These are phyloP conservation scores for Aspergillus pseudotamarii DNA, from an alignment of 2,329 filamentous ascomycete species.

Conservation along the genomic window DNA sequence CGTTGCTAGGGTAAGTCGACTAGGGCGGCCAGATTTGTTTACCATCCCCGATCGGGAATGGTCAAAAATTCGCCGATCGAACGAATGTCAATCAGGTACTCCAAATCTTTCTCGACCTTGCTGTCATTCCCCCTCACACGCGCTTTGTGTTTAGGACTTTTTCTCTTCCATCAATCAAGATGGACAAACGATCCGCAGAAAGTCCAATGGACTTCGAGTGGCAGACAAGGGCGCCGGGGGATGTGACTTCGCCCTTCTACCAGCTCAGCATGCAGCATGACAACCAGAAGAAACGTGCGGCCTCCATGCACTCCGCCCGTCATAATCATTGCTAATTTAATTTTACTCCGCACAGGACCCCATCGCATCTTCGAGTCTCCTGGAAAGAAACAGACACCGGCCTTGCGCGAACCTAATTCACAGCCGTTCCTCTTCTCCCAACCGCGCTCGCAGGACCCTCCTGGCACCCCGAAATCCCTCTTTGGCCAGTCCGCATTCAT, in stretches of 20 bases:
- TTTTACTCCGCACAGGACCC: constrained; percentile 31
- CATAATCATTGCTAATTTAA: neutral
- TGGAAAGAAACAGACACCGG: constrained; percentile 50
- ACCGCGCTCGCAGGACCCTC: constrained; percentile 31
- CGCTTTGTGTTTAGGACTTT: constrained; percentile 18
- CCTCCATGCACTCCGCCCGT: neutral
- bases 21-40: constrained; percentile 8
- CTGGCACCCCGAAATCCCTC: constrained; percentile 33
- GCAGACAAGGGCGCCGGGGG: constrained; percentile 48
- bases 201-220: constrained; percentile 57
- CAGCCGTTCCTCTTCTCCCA: constrained; percentile 55
- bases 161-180: constrained; percentile 27
- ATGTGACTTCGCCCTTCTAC: constrained; percentile 50
- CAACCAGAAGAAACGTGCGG: constrained; percentile 49
- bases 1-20: neutral
- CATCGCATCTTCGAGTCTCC: constrained; percentile 50
- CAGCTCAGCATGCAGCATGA: constrained; percentile 49
- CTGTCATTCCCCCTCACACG: neutral
- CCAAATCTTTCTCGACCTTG: neutral
- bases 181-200: constrained; percentile 45
- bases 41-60: constrained; percentile 12
- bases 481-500: constrained; percentile 50
- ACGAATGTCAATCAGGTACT: neutral
- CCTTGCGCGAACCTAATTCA: constrained; percentile 53
- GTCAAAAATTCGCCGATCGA: constrained; percentile 9